Percentiles rank a stretch among this genome's conserved stretches.
phyloP scores from a whole-genome alignment of 1,284 basidiomycete species.

The Pseudozyma thailandica region DNA sequence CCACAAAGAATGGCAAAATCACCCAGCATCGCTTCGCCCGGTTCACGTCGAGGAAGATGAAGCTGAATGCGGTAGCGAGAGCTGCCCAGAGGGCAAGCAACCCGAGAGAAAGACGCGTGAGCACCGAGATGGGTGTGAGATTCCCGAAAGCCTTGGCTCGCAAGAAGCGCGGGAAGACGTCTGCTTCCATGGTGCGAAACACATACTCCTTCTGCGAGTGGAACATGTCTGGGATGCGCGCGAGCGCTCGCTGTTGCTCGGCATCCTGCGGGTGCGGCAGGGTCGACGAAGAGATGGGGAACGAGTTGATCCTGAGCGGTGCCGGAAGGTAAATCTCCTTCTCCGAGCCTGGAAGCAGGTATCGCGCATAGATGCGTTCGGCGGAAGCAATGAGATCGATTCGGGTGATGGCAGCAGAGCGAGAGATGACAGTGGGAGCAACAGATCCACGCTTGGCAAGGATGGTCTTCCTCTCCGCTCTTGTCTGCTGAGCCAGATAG shows the following conservation, averaged over 20 bases:
- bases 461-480: constrained; percentile 52
- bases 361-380: constrained; percentile 93
- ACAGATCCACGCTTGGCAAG: constrained; percentile 58
- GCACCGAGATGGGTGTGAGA: constrained; percentile 86
- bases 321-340: constrained; percentile 90
- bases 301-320: constrained; percentile 62
- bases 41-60: constrained; percentile 91
- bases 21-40: constrained; percentile 93
- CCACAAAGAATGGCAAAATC: constrained; percentile 92
- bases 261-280: constrained; percentile 76
- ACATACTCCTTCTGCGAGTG: constrained; percentile 95
- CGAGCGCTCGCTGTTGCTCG: constrained; percentile 79
- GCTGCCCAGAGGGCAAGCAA: constrained; percentile 90
- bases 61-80: constrained; percentile 85
- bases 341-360: constrained; percentile 76
- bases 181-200: constrained; percentile 95
- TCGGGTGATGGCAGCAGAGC: constrained; percentile 88
- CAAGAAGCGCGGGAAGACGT: constrained; percentile 90
- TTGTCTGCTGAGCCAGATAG: constrained; percentile 48
- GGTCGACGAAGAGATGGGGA: constrained; percentile 72
- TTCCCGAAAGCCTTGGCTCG: constrained; percentile 97
- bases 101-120: constrained; percentile 78
- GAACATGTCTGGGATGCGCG: constrained; percentile 95
- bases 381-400: constrained; percentile 89
- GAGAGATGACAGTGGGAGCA: constrained; percentile 74